Evolutionary conservation across 352 stramenopile genomes (phyloP).

Genomic region (Plasmopara viticola): DNA sequence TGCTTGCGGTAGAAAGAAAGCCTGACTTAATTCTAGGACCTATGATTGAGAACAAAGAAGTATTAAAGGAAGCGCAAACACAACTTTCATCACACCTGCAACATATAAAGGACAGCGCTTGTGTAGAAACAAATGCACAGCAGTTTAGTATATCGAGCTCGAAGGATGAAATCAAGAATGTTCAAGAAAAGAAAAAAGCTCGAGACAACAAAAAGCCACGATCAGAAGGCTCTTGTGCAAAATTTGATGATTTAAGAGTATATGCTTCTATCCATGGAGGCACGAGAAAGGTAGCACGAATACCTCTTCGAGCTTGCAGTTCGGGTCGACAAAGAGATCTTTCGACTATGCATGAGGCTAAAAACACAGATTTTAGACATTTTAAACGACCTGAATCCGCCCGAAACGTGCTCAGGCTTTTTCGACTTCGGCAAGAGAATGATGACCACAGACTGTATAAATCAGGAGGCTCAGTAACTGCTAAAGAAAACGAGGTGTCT

Average conservation of each 20-base stretch:
- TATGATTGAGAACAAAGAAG: no score
- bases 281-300: constrained; percentile 7
- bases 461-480: background rate
- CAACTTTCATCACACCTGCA: no score
- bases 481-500: background rate
- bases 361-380: background rate
- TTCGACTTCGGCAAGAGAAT: constrained; percentile 41
- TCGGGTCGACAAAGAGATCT: constrained; percentile 11
- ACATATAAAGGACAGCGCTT: constrained; percentile 23
- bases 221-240: background rate
- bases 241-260: background rate
- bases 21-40: no score
- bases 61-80: no score
- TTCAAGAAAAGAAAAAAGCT: background rate
- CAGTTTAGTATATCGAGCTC: background rate
- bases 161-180: background rate
- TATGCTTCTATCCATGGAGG: constrained; percentile 3
- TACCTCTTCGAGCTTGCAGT: constrained; percentile 10
- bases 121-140: constrained; percentile 1
- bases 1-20: no score
- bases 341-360: background rate
- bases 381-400: constrained; percentile 25
- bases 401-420: constrained; percentile 46
- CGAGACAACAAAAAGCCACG: background rate
- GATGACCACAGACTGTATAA: background rate